Evolutionary conservation across 805 yeast genomes (phyloP), one percentile per base, ranked within the genome.

Genomic region (Myxozyma lipomycoides): DNA sequence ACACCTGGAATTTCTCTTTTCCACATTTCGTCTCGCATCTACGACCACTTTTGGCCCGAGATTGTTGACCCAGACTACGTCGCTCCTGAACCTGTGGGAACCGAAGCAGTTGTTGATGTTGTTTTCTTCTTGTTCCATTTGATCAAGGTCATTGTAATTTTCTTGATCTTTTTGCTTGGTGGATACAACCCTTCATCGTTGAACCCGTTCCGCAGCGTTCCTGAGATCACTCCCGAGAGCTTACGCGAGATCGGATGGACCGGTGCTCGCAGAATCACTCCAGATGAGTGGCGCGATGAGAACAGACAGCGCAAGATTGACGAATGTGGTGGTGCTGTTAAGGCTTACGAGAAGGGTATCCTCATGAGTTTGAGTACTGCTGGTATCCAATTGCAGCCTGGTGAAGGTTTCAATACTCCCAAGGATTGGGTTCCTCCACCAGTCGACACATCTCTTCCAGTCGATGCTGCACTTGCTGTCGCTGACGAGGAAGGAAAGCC

Each of bases 401-500:
- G 91, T 48, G 98, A 91, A 72, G 98, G 98, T 25, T 91, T 64
- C 64, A 64, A 64, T 42, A 64, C 67, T 3, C 62, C 65, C 32
- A 4, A 52, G 58, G 46, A 41, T 21, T 55, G 34, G 21, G 53
- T 44, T 4, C 56, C 52, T 15, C 45, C 57, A 18, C 47, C 40
- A 9, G 34, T 88, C 70, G 98, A 97, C 69, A 73, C 89, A 63
- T 74, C 90, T 62, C 76, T 87, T 40, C 95, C 97, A 46, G 96
- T 90, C 49, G 95, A 95, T 67, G 97, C 96, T 68, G 87, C 90
- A 73, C 86, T 95, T 46, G 89, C 97, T 43, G 97, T 90, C 47
- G 71, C 67, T 95, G 91, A 76, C 78, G 18, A 18, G 7, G 44
- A 25, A n/a, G 26, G 36, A 7, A 39, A 35, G 32, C n/a, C 44